Evolutionary conservation across 2,329 filamentous ascomycete species (phyloP).

Genomic region (Dactylonectria estremocensis): DNA sequence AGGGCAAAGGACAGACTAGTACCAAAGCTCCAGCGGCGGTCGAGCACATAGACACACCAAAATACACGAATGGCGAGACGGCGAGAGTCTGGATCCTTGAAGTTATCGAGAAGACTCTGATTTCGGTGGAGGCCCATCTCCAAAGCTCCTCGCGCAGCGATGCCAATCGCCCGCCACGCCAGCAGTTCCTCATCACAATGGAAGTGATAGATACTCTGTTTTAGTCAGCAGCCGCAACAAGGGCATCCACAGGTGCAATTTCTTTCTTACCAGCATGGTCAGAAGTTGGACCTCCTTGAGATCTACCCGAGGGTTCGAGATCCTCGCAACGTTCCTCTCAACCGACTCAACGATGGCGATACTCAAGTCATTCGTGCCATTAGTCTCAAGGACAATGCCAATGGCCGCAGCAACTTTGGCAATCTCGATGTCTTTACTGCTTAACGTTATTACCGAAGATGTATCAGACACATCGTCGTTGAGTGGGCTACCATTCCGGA

Average conservation of each 20-base stretch:
- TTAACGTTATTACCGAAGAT: not conserved
- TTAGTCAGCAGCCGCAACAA: not conserved
- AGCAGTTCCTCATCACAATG: slow-evolving; percentile 65
- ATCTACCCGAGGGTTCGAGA: not conserved
- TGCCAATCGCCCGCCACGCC: slow-evolving; percentile 63
- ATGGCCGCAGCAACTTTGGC: slow-evolving; percentile 54
- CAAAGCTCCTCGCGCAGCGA: slow-evolving; percentile 62
- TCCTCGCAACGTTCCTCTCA: slow-evolving; percentile 35
- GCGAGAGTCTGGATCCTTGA: slow-evolving; percentile 50
- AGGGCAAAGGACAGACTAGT: slow-evolving; percentile 65
- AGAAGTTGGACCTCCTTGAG: slow-evolving; percentile 10
- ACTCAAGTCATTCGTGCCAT: slow-evolving; percentile 49
- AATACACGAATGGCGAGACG: slow-evolving; percentile 58
- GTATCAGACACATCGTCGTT: not conserved
- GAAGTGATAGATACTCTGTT: slow-evolving; percentile 59
- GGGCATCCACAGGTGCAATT: not conserved
- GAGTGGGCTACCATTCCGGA: slow-evolving; percentile 27
- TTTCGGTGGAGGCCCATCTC: slow-evolving; percentile 65
- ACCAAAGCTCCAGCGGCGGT: slow-evolving; percentile 67
- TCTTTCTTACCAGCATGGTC: slow-evolving; percentile 13
- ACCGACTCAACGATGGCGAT: slow-evolving; percentile 49
- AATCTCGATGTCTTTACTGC: slow-evolving; percentile 51
- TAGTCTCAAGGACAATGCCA: slow-evolving; percentile 51
- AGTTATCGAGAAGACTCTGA: slow-evolving; percentile 58
- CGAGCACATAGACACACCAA: slow-evolving; percentile 67